These are phyloP conservation scores for Ilyonectria sp. DNA, from an alignment of 2,329 filamentous ascomycete genomes.

Conservation along the genomic window DNA sequence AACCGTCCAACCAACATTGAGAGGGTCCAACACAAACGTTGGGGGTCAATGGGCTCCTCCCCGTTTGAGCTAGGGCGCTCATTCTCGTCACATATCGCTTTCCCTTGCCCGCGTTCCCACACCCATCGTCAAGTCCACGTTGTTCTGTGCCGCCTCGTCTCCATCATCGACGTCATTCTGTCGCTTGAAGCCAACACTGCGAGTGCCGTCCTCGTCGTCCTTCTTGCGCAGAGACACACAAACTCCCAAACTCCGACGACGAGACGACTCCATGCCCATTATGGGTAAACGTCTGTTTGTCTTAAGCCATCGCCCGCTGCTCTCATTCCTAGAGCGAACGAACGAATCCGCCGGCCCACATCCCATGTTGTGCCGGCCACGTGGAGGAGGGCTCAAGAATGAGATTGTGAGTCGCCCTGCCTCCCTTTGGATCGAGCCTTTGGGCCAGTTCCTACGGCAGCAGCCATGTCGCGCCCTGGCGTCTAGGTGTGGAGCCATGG, in stretches of 20 bases:
- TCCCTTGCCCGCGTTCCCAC: constrained; percentile 1
- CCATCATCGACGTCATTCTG: constrained; percentile 1
- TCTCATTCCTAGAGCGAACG: constrained; percentile 11
- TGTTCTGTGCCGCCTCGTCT: not conserved
- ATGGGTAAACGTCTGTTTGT: constrained; percentile 15
- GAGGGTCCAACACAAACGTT: constrained; percentile 7
- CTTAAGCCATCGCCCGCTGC: constrained; percentile 17
- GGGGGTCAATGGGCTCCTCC: not conserved
- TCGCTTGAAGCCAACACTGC: not conserved
- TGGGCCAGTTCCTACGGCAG: not conserved
- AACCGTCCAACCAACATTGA: constrained; percentile 7
- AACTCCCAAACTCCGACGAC: not conserved
- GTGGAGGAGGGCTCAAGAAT: constrained; percentile 1
- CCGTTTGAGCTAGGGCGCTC: not conserved
- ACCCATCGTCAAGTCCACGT: constrained; percentile 9
- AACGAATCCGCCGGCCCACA: constrained; percentile 15
- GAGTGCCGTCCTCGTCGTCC: not conserved
- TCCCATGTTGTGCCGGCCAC: constrained; percentile 20
- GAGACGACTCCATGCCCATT: not conserved
- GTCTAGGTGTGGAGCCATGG: constrained; percentile 2
- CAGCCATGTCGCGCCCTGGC: constrained; percentile 13
- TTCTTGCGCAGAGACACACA: not conserved
- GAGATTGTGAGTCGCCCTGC: not conserved
- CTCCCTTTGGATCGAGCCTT: not conserved
- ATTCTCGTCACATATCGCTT: constrained; percentile 20